A percentile compares a stretch with the other conserved stretches of the same genome.
These are phyloP conservation scores for Penicillium sp. DNA, from an alignment of 2,329 filamentous ascomycete species.

Conservation along the genomic window DNA sequence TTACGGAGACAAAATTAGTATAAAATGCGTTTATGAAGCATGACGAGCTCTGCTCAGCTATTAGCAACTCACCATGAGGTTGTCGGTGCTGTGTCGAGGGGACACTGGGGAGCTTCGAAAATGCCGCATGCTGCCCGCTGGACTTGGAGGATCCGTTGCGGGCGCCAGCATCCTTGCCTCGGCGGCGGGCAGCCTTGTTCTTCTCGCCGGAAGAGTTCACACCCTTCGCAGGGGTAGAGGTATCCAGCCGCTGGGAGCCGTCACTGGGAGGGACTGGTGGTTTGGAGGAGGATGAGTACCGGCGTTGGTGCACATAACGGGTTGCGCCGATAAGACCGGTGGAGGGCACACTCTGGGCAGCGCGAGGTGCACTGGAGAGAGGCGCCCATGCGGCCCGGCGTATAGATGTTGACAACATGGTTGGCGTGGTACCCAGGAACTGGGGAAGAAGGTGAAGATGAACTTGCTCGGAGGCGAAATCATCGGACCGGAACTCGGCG, in stretches of 20 bases:
- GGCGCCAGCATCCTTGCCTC: conserved; percentile 36
- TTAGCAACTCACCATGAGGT: conserved; percentile 44
- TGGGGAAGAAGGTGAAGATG: conserved; percentile 25
- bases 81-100: conserved; percentile 51
- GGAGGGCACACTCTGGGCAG: conserved; percentile 33
- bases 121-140: conserved; percentile 38
- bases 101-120: conserved; percentile 49
- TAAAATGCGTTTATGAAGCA: background rate
- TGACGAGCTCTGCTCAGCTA: background rate
- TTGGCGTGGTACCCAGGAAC: conserved; percentile 27
- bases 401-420: conserved; percentile 49
- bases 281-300: conserved; percentile 51
- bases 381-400: conserved; percentile 46
- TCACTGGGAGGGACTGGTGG: conserved; percentile 48
- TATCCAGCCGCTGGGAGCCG: conserved; percentile 43
- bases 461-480: conserved; percentile 38
- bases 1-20: conserved; percentile 3
- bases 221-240: conserved; percentile 40
- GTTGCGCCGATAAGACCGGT: conserved; percentile 33
- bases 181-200: conserved; percentile 36
- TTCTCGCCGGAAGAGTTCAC: conserved; percentile 40
- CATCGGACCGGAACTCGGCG: conserved; percentile 31
- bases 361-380: conserved; percentile 35
- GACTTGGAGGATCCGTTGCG: conserved; percentile 36
- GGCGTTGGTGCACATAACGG: conserved; percentile 44